Evolutionary conservation across 129 eudicot species (phyloP).

Genomic region (Silybum marianum): DNA sequence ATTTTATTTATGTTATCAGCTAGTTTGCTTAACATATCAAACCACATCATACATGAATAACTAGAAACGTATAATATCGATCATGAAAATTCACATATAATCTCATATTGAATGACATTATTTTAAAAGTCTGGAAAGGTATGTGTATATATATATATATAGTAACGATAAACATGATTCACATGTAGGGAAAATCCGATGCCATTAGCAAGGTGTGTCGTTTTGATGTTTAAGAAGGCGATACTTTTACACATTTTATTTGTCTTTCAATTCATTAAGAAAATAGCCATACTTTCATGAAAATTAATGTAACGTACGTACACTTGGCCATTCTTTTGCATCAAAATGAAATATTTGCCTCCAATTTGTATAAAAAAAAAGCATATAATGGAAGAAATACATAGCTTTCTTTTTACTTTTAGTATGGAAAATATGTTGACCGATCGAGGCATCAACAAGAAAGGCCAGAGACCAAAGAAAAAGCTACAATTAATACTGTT

Average conservation of each 20-base stretch:
- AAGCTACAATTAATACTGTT: constrained; percentile 27
- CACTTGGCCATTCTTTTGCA: not conserved
- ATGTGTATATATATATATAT: too few species aligned
- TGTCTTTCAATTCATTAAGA: not conserved
- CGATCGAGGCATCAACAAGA: constrained; percentile 27
- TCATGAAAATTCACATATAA: too few species aligned
- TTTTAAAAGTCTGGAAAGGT: too few species aligned
- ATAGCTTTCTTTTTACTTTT: constrained; percentile 17
- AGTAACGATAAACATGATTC: not conserved
- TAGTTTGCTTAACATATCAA: too few species aligned
- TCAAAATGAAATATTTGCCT: constrained; percentile 12
- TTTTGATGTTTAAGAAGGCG: not conserved
- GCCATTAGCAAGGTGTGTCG: not conserved
- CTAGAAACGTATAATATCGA: too few species aligned
- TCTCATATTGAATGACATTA: not conserved
- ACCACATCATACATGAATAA: too few species aligned
- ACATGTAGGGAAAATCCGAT: not conserved
- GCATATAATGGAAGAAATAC: constrained; percentile 19
- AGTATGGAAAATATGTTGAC: constrained; percentile 32
- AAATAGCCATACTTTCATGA: not conserved
- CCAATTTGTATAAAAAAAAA: constrained; percentile 1
- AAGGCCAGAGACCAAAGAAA: constrained; percentile 29
- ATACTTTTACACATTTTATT: not conserved
- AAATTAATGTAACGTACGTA: not conserved
- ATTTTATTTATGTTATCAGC: too few species aligned